Percentiles rank a stretch among this genome's conserved stretches.
Conservation (phyloP, 2,329 filamentous ascomycete genomes). For the Talaromyces verruculosus region DNA sequence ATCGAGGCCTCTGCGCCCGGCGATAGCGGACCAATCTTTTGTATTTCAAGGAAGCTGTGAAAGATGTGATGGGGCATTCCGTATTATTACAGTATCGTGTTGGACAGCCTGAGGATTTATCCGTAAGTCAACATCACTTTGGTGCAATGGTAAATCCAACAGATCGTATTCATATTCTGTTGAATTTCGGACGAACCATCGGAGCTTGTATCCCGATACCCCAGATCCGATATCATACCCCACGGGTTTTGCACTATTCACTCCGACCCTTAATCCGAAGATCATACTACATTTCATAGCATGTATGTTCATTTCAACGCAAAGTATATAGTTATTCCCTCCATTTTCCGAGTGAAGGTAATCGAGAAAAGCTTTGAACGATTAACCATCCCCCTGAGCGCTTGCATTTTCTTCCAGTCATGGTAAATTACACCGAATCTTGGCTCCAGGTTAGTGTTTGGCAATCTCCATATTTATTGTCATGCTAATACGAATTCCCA, state of each 20-base stretch:
- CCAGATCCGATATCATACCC: no score
- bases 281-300: neutral
- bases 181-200: neutral
- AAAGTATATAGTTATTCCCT: neutral
- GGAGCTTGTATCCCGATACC: neutral
- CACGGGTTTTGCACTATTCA: neutral
- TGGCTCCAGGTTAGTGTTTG: neutral
- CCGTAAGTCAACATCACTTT: neutral
- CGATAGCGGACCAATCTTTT: neutral
- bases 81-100: neutral
- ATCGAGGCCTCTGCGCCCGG: no score
- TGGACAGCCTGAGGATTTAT: neutral
- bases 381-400: neutral
- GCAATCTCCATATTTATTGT: neutral
- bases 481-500: neutral
- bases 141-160: neutral
- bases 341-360: neutral
- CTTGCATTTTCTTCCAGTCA: neutral
- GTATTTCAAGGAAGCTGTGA: neutral
- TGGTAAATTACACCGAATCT: neutral
- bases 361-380: neutral
- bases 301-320: neutral
- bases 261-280: neutral
- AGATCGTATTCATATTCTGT: neutral
- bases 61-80: neutral